Evolutionary conservation across 2,329 filamentous ascomycete genomes (phyloP), one percentile per base, ranked within the genome.

Genomic region (Cercospora zeae-maydis): DNA sequence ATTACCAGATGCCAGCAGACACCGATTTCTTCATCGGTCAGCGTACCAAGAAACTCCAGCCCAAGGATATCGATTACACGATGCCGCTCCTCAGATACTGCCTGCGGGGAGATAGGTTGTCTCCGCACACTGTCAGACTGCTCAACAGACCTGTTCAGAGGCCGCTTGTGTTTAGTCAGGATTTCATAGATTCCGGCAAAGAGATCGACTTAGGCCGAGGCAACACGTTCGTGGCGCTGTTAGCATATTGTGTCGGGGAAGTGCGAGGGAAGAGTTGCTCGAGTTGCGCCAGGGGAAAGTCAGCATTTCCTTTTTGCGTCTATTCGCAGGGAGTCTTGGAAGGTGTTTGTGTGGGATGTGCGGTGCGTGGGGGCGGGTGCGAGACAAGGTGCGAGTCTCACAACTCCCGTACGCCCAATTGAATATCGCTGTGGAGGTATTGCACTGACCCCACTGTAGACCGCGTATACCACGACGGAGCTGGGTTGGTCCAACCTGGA

Each of bases 191-290:
- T 2, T 30, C 31, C 10, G 59, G 54, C 27, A 54, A 62, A 4
- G 16, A 3, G 21, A 56, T 62, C 19, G 2, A 62, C 2, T 39
- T 62, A 5, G 14, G 33, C 9, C 53, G 59, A 21, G 1, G 16
- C 11, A 0, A 5, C 14, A 62, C 45, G 1, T 53, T 58, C 16
- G 52, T 11, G 13, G 59, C 59, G 3, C 30, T 58, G 54, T 8
- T 62, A 14, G 45, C 45, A 5, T 54, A 57, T 31, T 57, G 59
- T 45, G 59, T 58, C 27, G 59, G 59, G 9, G 4, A 39, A 14
- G 45, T 14, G 6, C 47, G 19, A 14, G 1, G 2, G 4, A 10
- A 52, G 11, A 24, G 16, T 7, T 62, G 59, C 16, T 57, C 27
- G 6, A 30, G 30, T 11, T 62, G 59, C 24, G 19, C 7, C 4